phyloP scores from a whole-genome alignment of 2,329 filamentous ascomycete species.

The Penicillium sp. region DNA sequence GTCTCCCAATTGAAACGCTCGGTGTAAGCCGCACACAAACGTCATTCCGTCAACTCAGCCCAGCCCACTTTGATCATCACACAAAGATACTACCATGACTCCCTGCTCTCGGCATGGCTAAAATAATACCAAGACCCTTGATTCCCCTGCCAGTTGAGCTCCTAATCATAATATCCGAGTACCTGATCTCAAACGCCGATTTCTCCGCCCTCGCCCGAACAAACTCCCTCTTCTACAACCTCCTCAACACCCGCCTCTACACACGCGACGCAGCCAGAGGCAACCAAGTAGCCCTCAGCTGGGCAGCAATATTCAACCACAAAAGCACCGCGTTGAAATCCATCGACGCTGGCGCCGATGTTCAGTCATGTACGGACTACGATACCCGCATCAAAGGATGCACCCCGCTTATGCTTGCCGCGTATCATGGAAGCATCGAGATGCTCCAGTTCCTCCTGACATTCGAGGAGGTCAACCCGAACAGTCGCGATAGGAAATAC shows the following conservation, averaged over 20 bases:
- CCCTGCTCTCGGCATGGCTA: background rate
- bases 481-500: constrained; percentile 16
- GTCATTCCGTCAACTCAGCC: background rate
- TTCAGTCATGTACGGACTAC: constrained; percentile 9
- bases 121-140: background rate
- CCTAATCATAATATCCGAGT: background rate
- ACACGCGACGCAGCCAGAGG: constrained; percentile 7
- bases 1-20: background rate
- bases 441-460: constrained; percentile 13
- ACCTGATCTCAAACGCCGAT: background rate
- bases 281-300: constrained; percentile 13
- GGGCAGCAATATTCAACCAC: constrained; percentile 17
- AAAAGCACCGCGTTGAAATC: constrained; percentile 8
- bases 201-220: constrained; percentile 11
- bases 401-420: constrained; percentile 17
- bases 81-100: background rate
- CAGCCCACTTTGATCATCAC: background rate
- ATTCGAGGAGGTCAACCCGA: constrained; percentile 14
- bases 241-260: constrained; percentile 19
- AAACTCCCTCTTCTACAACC: constrained; percentile 9
- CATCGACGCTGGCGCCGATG: constrained; percentile 16
- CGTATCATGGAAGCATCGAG: constrained; percentile 10
- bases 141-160: background rate
- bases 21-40: background rate
- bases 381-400: constrained; percentile 13